Evolutionary conservation across 306 rosid species (phyloP).

Genomic region (Lotus japonicus): DNA sequence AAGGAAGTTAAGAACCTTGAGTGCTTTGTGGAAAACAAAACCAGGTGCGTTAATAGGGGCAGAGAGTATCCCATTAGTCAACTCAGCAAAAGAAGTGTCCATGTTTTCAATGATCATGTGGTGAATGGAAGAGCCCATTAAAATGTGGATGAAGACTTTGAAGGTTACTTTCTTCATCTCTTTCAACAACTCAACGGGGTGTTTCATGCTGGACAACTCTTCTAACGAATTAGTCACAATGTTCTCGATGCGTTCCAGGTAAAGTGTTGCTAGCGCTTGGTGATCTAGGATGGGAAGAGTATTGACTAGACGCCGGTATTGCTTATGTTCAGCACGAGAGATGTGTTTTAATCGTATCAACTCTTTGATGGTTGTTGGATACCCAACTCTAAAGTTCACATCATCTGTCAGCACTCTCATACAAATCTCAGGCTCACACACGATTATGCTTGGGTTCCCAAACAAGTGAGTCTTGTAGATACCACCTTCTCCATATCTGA

Average conservation of each 20-base stretch:
- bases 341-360: no score
- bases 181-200: background rate
- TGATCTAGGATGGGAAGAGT: slow-evolving; percentile 4
- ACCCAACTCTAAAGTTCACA: slow-evolving; percentile 12
- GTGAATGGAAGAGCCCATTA: background rate
- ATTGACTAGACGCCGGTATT: background rate
- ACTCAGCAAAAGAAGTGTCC: background rate
- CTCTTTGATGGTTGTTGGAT: background rate
- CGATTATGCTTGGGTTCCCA: background rate
- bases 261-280: background rate
- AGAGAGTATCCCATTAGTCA: background rate
- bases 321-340: background rate
- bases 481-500: background rate
- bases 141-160: background rate
- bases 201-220: slow-evolving; percentile 10
- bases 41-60: background rate
- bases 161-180: background rate
- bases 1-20: background rate
- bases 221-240: background rate
- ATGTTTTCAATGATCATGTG: background rate
- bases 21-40: background rate
- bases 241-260: slow-evolving; percentile 14
- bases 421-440: slow-evolving; percentile 4
- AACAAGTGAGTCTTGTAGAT: background rate
- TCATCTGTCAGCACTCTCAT: slow-evolving; percentile 11